These are phyloP conservation scores for Pittosporum tobira DNA, from an alignment of 129 eudicot species.

Conservation along the genomic window DNA sequence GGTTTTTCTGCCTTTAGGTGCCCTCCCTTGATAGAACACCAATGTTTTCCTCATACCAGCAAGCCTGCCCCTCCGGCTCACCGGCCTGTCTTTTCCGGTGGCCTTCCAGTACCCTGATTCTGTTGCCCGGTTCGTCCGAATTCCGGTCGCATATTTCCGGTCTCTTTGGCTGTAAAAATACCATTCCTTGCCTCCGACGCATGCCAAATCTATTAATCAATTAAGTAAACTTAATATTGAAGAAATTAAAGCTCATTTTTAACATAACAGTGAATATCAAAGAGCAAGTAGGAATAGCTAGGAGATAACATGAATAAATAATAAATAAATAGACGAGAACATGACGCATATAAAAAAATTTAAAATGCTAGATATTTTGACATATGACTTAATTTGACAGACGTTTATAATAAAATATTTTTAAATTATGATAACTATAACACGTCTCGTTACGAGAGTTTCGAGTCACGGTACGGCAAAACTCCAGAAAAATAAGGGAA, in stretches of 20 bases:
- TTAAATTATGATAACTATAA: neutral
- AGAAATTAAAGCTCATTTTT: too few species aligned
- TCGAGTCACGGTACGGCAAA: too few species aligned
- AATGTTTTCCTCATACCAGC: slow-evolving; percentile 93
- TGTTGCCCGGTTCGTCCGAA: slow-evolving; percentile 88
- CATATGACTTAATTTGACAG: too few species aligned
- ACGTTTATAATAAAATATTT: too few species aligned
- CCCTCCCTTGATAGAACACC: slow-evolving; percentile 89
- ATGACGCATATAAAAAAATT: too few species aligned
- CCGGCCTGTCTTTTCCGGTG: slow-evolving; percentile 82
- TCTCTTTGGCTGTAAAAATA: slow-evolving; percentile 85
- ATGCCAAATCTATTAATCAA: slow-evolving; percentile 41
- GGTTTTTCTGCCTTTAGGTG: slow-evolving; percentile 82
- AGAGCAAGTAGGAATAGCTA: too few species aligned
- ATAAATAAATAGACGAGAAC: too few species aligned
- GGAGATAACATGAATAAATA: too few species aligned
- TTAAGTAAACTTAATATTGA: too few species aligned
- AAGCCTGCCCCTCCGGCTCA: slow-evolving; percentile 32
- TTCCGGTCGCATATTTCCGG: slow-evolving; percentile 80
- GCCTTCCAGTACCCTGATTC: slow-evolving; percentile 93
- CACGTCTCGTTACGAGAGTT: neutral
- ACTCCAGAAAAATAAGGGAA: neutral
- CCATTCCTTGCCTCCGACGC: slow-evolving; percentile 89
- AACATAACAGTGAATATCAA: too few species aligned
- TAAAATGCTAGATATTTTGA: too few species aligned